These are phyloP conservation scores for Leptosphaerulina australis DNA, from an alignment of 2,329 filamentous ascomycete species.

Conservation along the genomic window DNA sequence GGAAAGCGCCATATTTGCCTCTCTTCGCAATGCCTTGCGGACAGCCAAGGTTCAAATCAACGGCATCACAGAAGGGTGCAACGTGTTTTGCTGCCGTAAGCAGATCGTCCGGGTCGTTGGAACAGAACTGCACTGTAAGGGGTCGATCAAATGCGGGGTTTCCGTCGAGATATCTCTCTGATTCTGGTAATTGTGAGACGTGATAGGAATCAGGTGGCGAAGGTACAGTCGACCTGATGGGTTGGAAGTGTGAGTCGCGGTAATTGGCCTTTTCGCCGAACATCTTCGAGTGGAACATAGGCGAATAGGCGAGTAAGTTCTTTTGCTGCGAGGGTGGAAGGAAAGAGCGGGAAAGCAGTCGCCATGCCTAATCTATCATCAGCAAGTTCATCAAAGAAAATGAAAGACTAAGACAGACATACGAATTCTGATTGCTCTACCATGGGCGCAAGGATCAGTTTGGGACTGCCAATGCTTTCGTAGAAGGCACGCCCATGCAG, in stretches of 20 bases:
- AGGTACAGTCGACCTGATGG: constrained; percentile 53
- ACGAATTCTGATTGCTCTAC: constrained; percentile 98
- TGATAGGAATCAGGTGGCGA: constrained; percentile 46
- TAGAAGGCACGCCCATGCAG: constrained; percentile 89
- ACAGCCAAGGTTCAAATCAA: constrained; percentile 94
- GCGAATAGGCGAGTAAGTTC: constrained; percentile 81
- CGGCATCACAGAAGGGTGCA: constrained; percentile 87
- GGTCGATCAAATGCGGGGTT: constrained; percentile 84
- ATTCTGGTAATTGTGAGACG: constrained; percentile 36
- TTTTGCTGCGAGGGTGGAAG: constrained; percentile 66
- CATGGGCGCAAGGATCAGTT: constrained; percentile 92
- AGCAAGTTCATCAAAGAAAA: constrained; percentile 6
- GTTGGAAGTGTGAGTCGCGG: constrained; percentile 80
- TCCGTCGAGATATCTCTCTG: constrained; percentile 70
- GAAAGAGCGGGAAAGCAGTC: constrained; percentile 93
- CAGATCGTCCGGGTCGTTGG: constrained; percentile 80
- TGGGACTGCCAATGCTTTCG: constrained; percentile 90
- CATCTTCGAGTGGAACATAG: constrained; percentile 93
- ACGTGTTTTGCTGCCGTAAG: constrained; percentile 79
- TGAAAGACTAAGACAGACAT: constrained; percentile 49
- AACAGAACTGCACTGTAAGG: constrained; percentile 95
- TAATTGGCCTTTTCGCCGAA: constrained; percentile 80
- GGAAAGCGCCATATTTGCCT: constrained; percentile 89
- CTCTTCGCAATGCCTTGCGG: constrained; percentile 92
- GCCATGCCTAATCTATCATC: constrained; percentile 74